Evolutionary conservation across 192 early-diverging fungal species (phyloP), one percentile per base, ranked within the genome.

Genomic region (Entomortierella beljakovae): DNA sequence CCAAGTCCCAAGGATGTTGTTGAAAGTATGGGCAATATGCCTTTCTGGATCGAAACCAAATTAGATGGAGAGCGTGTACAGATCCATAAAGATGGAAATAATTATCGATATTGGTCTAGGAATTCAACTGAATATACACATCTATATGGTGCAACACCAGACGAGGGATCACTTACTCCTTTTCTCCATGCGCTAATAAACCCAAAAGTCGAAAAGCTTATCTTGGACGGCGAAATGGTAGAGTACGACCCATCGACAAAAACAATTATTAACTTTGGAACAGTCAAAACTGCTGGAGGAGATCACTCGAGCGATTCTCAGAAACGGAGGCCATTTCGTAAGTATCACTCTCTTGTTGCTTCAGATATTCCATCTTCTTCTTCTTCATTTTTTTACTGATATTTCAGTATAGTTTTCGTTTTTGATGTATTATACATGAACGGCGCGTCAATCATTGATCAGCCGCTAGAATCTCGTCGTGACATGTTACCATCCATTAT

Each of bases 191-290:
- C 82, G 9, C 70, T 67, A 23, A 87, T 94, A 55, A 71, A 83
- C 35, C 58, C 71, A 2, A 77, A 80, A 33, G 82, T 86, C 2
- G 60, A 84, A 37, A 94, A 90, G 54, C 70, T 88, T 48, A 91
- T 95, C 71, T 71, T 95, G 35, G 94, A 95, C 81, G 94, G 94
- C 0, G 94, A 95, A 79, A 88, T 95, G 89, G 71, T 93, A 35
- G 90, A 88, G 13, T 94, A 85, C 66, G 88, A 93, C 72, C 83
- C 86, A n/a, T 79, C 81, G n/a, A 83, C 82, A 10, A 85, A 89
- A 31, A 55, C 79, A 1, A 89, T 89, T 76, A 80, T 89, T 28
- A 80, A 84, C 9, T 95, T 95, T 83, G 94, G 93, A 32, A 85
- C 85, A 3, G 80, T 95, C 32, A 94, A 94, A 80, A 87, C 92